Conservation (phyloP, 768 basidiomycete species). For the Steccherinum ochraceum region DNA sequence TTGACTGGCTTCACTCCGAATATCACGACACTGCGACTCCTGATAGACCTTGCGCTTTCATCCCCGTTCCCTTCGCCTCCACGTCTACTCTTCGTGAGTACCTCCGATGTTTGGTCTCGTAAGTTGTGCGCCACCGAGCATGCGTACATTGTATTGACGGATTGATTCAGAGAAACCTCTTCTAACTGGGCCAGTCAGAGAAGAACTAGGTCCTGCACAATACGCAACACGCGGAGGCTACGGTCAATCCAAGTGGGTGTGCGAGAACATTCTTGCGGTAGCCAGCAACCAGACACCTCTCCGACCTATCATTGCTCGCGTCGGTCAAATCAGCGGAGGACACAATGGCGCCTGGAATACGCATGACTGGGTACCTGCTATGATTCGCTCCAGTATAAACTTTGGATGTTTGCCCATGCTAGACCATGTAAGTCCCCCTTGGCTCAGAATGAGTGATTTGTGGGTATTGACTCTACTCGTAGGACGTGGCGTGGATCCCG, state of each 20-base stretch:
- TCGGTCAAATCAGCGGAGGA: conserved; percentile 28
- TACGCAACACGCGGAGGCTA: conserved; percentile 21
- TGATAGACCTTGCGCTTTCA: conserved; percentile 30
- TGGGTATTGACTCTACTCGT: too few relatives aligned
- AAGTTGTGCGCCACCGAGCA: too few relatives aligned
- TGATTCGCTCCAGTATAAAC: conserved; percentile 20
- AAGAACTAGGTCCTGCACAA: conserved; percentile 7
- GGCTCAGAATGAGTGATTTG: background rate
- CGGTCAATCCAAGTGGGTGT: conserved; percentile 26
- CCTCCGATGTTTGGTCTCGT: conserved; percentile 26
- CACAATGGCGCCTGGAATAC: conserved; percentile 27
- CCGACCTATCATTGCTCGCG: conserved; percentile 24
- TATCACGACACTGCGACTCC: conserved; percentile 21
- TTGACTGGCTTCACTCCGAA: conserved; percentile 27
- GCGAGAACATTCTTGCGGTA: conserved; percentile 23
- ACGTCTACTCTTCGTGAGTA: conserved; percentile 28
- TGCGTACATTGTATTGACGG: background rate
- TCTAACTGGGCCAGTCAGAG: conserved; percentile 2
- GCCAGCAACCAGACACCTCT: conserved; percentile 16
- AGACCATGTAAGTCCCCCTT: conserved; percentile 10
- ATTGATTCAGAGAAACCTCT: conserved; percentile 3
- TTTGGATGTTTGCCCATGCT: conserved; percentile 20
- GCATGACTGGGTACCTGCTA: conserved; percentile 26
- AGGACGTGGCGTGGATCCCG: conserved; percentile 22
- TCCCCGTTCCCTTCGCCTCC: conserved; percentile 20